phyloP scores from a whole-genome alignment of 257 asterid genomes.

The Gentiana dahurica region DNA sequence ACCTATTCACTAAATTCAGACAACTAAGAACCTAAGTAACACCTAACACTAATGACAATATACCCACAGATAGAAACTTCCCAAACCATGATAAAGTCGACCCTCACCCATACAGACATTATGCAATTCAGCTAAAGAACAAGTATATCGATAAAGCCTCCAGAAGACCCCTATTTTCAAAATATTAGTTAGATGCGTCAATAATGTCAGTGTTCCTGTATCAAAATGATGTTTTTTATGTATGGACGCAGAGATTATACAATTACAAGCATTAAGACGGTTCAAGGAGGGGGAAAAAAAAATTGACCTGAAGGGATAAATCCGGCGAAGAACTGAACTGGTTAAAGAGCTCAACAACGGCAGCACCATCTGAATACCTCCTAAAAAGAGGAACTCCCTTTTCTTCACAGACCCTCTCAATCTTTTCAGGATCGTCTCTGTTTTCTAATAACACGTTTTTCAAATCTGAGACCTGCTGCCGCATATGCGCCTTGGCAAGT shows the following conservation, averaged over 20 bases:
- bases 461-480: constrained; percentile 29
- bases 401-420: constrained; percentile 40
- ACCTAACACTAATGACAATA: too few relatives aligned
- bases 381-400: constrained; percentile 43
- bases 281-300: constrained; percentile 2
- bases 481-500: constrained; percentile 11
- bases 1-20: neutral
- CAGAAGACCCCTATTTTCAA: too few relatives aligned
- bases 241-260: too few relatives aligned
- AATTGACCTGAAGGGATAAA: constrained; percentile 54
- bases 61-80: too few relatives aligned
- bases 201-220: too few relatives aligned
- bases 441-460: constrained; percentile 34
- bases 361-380: constrained; percentile 45
- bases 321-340: constrained; percentile 33
- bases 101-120: too few relatives aligned
- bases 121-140: too few relatives aligned
- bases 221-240: too few relatives aligned
- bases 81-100: too few relatives aligned
- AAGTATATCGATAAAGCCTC: too few relatives aligned
- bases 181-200: too few relatives aligned
- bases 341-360: constrained; percentile 47
- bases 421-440: constrained; percentile 22
- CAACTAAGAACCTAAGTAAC: neutral
- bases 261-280: neutral